phyloP scores from a whole-genome alignment of 164 flowering plant species.

The Santalum album region DNA sequence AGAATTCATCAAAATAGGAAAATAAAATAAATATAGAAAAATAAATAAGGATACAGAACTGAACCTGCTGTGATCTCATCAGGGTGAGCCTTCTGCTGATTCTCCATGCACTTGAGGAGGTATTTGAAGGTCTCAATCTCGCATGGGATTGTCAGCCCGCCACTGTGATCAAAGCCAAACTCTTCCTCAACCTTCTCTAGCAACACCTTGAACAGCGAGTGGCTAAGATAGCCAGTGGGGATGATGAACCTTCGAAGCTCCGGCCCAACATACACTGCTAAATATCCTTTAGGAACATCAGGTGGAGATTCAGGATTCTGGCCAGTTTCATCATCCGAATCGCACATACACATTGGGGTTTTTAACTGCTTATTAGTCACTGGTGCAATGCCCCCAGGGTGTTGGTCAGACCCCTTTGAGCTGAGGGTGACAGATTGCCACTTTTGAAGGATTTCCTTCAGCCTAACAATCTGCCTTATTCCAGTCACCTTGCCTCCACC shows the following conservation, averaged over 20 bases:
- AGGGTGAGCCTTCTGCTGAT: conserved; percentile 22
- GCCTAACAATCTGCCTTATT: conserved; percentile 66
- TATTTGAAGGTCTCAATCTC: conserved; percentile 90
- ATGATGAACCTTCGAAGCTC: conserved; percentile 89
- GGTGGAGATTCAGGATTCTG: conserved; percentile 59
- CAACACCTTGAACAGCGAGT: conserved; percentile 58
- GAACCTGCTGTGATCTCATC: conserved; percentile 5
- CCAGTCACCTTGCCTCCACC: conserved; percentile 52
- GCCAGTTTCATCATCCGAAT: conserved; percentile 80
- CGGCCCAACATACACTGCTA: conserved; percentile 86
- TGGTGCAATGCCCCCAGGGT: conserved; percentile 42
- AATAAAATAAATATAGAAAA: neutral
- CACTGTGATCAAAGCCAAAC: conserved; percentile 74
- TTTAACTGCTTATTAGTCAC: conserved; percentile 38
- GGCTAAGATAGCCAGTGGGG: conserved; percentile 72
- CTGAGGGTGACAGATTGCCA: conserved; percentile 65
- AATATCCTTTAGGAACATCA: conserved; percentile 77
- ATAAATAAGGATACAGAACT: neutral
- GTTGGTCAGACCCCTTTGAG: conserved; percentile 10
- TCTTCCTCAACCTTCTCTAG: conserved; percentile 88
- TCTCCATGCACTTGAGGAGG: conserved; percentile 66
- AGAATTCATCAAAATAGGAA: neutral
- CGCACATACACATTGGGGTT: conserved; percentile 23
- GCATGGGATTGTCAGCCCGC: conserved; percentile 80
- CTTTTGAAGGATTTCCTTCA: conserved; percentile 66